Evolutionary conservation across 768 basidiomycete species (phyloP).

Genomic region (Tylopilus sp.): DNA sequence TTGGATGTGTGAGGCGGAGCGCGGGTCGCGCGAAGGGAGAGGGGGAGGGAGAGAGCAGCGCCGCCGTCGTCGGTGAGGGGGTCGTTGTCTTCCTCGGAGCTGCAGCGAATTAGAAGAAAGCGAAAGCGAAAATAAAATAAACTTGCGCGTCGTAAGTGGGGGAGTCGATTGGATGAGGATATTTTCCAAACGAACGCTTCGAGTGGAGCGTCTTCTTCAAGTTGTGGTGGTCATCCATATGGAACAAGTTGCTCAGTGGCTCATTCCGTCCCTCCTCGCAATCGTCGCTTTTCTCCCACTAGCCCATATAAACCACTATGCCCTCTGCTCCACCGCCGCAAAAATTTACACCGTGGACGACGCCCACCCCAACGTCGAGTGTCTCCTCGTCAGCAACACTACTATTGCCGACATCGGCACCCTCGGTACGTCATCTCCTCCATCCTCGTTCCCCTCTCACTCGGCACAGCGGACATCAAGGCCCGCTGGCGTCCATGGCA

Average conservation of each 20-base stretch:
- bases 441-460: not conserved
- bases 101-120: conserved; percentile 27
- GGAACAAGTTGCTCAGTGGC: not conserved
- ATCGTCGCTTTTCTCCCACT: conserved; percentile 4
- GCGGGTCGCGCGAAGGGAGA: conserved; percentile 22
- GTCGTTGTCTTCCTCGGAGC: conserved; percentile 87
- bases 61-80: conserved; percentile 74
- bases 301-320: conserved; percentile 36
- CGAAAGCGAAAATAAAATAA: not conserved
- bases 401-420: conserved; percentile 47
- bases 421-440: conserved; percentile 37
- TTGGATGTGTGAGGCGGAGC: conserved; percentile 20
- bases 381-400: conserved; percentile 52
- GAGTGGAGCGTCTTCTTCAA: conserved; percentile 31
- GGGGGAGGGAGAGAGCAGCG: conserved; percentile 47
- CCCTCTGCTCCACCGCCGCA: conserved; percentile 49
- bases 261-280: conserved; percentile 7
- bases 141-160: conserved; percentile 75
- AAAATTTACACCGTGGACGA: conserved; percentile 72
- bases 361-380: conserved; percentile 49
- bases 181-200: conserved; percentile 71
- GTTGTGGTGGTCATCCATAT: conserved; percentile 28
- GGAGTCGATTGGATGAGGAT: conserved; percentile 59
- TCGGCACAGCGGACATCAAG: conserved; percentile 19
- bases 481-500: conserved; percentile 21